phyloP scores from a whole-genome alignment of 1,284 basidiomycete genomes.

The Anthracocystis walkeri region DNA sequence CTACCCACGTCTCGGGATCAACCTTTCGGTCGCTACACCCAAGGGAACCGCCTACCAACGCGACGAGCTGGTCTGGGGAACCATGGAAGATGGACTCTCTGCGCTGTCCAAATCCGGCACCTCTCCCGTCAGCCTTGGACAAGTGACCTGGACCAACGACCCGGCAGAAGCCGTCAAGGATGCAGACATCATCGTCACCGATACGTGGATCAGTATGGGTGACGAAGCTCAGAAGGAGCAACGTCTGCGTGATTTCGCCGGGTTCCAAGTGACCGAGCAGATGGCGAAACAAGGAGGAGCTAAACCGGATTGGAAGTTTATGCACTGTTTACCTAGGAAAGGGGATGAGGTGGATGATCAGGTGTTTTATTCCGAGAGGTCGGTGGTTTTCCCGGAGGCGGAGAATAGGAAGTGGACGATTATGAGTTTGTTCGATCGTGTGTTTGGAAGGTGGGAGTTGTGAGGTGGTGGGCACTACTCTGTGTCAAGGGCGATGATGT shows the following conservation, averaged over 20 bases:
- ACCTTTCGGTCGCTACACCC: slow-evolving; percentile 85
- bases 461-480: slow-evolving; percentile 22
- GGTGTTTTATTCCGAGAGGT: slow-evolving; percentile 67
- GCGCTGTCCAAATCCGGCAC: slow-evolving; percentile 69
- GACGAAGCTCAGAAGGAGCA: slow-evolving; percentile 94
- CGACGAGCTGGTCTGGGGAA: slow-evolving; percentile 79
- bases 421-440: slow-evolving; percentile 66
- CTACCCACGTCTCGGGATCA: slow-evolving; percentile 89
- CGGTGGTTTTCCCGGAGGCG: slow-evolving; percentile 68
- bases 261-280: slow-evolving; percentile 91
- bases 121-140: slow-evolving; percentile 58
- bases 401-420: slow-evolving; percentile 70
- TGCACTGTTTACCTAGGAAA: slow-evolving; percentile 96
- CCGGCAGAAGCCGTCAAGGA: slow-evolving; percentile 87
- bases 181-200: slow-evolving; percentile 91
- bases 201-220: slow-evolving; percentile 87
- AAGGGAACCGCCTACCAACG: slow-evolving; percentile 77
- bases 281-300: slow-evolving; percentile 77
- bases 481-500: background rate
- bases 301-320: slow-evolving; percentile 89
- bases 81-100: slow-evolving; percentile 66
- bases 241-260: slow-evolving; percentile 85
- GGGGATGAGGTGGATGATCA: slow-evolving; percentile 78
- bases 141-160: slow-evolving; percentile 80
- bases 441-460: slow-evolving; percentile 62